phyloP scores from a whole-genome alignment of 2,329 filamentous ascomycete genomes.

The Oidium heveae region DNA sequence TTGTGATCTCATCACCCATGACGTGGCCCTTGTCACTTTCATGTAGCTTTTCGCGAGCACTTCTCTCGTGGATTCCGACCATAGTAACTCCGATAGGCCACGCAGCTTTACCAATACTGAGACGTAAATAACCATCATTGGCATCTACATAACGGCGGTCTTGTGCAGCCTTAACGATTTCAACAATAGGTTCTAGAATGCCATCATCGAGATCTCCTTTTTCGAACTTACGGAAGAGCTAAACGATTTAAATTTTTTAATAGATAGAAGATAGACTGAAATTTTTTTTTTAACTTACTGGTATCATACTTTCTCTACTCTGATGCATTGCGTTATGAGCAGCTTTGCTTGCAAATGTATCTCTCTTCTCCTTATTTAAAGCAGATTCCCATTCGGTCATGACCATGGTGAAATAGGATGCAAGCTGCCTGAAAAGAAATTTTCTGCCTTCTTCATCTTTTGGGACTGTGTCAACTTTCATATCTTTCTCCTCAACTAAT shows the following conservation, averaged over 20 bases:
- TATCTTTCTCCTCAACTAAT: conserved; percentile 61
- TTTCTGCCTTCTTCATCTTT: conserved; percentile 37
- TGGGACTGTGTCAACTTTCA: conserved; percentile 48
- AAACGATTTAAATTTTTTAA: neutral
- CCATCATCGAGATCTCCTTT: conserved; percentile 53
- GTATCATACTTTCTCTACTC: conserved; percentile 66
- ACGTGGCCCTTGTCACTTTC: conserved; percentile 76
- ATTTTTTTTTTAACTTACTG: conserved; percentile 20
- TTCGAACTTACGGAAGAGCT: conserved; percentile 74
- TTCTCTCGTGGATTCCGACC: conserved; percentile 97
- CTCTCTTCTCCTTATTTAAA: conserved; percentile 35
- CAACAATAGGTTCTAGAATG: conserved; percentile 58
- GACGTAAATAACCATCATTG: conserved; percentile 75
- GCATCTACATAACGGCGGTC: conserved; percentile 83
- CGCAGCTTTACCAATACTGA: conserved; percentile 88
- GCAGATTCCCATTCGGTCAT: conserved; percentile 65
- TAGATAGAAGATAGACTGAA: conserved; percentile 3
- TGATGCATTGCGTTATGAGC: conserved; percentile 70
- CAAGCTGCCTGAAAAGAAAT: conserved; percentile 67
- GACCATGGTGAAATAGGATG: conserved; percentile 93
- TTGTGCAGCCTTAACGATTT: conserved; percentile 81
- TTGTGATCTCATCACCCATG: conserved; percentile 84
- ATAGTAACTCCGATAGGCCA: conserved; percentile 99
- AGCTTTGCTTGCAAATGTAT: conserved; percentile 54
- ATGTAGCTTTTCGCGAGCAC: conserved; percentile 83